These are phyloP conservation scores for Podospora pseudoanserina DNA, from an alignment of 495 filamentous ascomycete genomes.

Conservation along the genomic window DNA sequence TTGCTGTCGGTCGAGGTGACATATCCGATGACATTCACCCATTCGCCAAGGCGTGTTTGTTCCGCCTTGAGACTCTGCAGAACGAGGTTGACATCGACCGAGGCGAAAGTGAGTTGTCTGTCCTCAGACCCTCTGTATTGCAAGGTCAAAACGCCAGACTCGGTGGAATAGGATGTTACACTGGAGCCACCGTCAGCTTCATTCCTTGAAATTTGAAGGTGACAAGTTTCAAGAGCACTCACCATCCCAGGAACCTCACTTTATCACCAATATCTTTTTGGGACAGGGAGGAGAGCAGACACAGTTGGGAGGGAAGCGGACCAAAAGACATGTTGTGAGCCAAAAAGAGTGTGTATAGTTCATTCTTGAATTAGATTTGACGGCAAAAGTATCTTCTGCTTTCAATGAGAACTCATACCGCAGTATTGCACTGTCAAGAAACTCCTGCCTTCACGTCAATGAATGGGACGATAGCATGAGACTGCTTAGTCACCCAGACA, in stretches of 20 bases:
- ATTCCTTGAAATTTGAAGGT: background rate
- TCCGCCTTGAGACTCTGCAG: conserved; percentile 60
- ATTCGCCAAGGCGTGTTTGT: conserved; percentile 71
- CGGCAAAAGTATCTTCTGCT: background rate
- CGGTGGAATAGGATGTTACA: conserved; percentile 63
- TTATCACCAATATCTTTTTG: conserved; percentile 59
- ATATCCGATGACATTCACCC: conserved; percentile 90
- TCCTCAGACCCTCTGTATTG: conserved; percentile 61
- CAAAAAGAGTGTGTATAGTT: background rate
- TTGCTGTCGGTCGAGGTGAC: conserved; percentile 39
- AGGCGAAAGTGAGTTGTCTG: conserved; percentile 37
- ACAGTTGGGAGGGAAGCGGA: conserved; percentile 62
- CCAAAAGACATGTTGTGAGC: conserved; percentile 47
- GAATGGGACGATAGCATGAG: background rate
- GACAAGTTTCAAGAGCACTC: conserved; percentile 36
- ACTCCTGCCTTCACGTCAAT: background rate
- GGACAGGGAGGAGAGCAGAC: conserved; percentile 63
- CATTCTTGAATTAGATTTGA: background rate
- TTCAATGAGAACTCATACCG: background rate
- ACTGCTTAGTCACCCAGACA: background rate
- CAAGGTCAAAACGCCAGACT: conserved; percentile 58
- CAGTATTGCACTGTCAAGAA: background rate
- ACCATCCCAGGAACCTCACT: conserved; percentile 92
- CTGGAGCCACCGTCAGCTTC: conserved; percentile 41
- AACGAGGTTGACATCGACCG: conserved; percentile 68